A percentile compares a stretch with the other conserved stretches of the same genome.
Evolutionary conservation across 2,329 filamentous ascomycete species (phyloP).

Genomic region (Aspergillus pseudoterreus): DNA sequence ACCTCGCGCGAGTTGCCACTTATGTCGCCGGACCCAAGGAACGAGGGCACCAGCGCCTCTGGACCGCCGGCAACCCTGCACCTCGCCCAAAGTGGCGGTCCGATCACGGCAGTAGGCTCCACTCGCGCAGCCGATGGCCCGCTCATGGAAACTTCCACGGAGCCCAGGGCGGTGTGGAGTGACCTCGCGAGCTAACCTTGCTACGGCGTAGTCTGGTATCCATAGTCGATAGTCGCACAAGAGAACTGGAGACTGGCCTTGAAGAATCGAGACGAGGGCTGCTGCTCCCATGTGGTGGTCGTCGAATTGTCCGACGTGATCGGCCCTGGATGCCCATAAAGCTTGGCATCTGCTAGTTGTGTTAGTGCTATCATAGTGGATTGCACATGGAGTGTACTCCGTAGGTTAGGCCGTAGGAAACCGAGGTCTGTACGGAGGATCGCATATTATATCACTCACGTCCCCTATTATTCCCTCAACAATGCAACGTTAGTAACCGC

Average conservation of each 20-base stretch:
- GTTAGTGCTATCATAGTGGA: background rate
- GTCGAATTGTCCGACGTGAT: background rate
- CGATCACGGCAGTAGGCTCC: constrained; percentile 19
- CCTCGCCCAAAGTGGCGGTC: constrained; percentile 23
- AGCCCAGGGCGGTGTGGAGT: constrained; percentile 13
- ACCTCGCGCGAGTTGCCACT: constrained; percentile 13
- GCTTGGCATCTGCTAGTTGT: constrained; percentile 13
- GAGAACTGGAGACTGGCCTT: background rate
- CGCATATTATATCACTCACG: background rate
- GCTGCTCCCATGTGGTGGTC: constrained; percentile 1
- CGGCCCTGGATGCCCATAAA: constrained; percentile 11
- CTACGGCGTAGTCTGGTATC: background rate
- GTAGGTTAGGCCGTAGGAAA: background rate
- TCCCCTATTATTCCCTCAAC: too few species aligned
- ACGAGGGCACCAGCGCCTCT: background rate
- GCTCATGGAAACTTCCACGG: constrained; percentile 24
- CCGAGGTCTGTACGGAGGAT: background rate
- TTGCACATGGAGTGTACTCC: background rate
- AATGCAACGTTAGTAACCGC: too few species aligned
- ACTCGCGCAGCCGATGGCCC: constrained; percentile 20
- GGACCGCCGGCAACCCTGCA: constrained; percentile 12
- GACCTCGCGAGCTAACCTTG: background rate
- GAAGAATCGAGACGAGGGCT: constrained; percentile 3
- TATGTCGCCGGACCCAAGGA: constrained; percentile 4
- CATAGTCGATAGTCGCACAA: background rate